Evolutionary conservation across 768 basidiomycete species (phyloP).

Genomic region (Pulveroboletus ravenelii): DNA sequence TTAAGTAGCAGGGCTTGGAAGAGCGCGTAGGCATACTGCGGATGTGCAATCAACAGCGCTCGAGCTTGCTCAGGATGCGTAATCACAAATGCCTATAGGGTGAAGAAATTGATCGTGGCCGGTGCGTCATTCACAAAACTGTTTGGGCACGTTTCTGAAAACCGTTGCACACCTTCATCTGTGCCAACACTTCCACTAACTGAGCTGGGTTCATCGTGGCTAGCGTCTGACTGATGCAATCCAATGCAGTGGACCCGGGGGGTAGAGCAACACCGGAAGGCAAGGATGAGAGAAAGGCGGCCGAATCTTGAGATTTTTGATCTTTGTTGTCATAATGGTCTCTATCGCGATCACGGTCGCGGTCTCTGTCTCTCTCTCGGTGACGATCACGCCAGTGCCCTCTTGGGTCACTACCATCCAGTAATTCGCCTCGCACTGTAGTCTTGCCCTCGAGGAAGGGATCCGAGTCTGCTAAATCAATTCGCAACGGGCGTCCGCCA

Average conservation of each 20-base stretch:
- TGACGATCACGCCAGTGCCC: slow-evolving; percentile 43
- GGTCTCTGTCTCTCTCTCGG: slow-evolving; percentile 45
- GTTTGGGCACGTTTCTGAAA: slow-evolving; percentile 15
- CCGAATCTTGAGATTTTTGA: slow-evolving; percentile 36
- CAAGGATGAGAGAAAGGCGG: slow-evolving; percentile 57
- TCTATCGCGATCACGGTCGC: slow-evolving; percentile 51
- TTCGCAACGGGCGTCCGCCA: slow-evolving; percentile 86
- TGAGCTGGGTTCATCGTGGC: slow-evolving; percentile 80
- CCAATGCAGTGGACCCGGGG: slow-evolving; percentile 66
- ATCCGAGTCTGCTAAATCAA: slow-evolving; percentile 92
- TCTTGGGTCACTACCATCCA: slow-evolving; percentile 54
- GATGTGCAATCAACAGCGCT: slow-evolving; percentile 71
- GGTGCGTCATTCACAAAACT: slow-evolving; percentile 19
- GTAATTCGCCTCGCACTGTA: slow-evolving; percentile 75
- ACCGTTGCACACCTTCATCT: slow-evolving; percentile 81
- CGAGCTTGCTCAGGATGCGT: slow-evolving; percentile 89
- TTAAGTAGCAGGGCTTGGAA: slow-evolving; percentile 92
- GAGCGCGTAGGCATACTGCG: slow-evolving; percentile 92
- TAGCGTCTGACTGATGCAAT: slow-evolving; percentile 81
- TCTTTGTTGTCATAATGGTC: slow-evolving; percentile 33
- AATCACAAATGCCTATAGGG: slow-evolving; percentile 78
- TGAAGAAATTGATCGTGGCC: slow-evolving; percentile 29
- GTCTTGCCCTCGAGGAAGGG: slow-evolving; percentile 90
- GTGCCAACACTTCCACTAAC: slow-evolving; percentile 89
- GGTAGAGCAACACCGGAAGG: slow-evolving; percentile 75